A percentile compares a stretch with the other conserved stretches of the same genome.
Evolutionary conservation across 2,329 filamentous ascomycete genomes (phyloP).

Genomic region (Fonsecaea erecta): DNA sequence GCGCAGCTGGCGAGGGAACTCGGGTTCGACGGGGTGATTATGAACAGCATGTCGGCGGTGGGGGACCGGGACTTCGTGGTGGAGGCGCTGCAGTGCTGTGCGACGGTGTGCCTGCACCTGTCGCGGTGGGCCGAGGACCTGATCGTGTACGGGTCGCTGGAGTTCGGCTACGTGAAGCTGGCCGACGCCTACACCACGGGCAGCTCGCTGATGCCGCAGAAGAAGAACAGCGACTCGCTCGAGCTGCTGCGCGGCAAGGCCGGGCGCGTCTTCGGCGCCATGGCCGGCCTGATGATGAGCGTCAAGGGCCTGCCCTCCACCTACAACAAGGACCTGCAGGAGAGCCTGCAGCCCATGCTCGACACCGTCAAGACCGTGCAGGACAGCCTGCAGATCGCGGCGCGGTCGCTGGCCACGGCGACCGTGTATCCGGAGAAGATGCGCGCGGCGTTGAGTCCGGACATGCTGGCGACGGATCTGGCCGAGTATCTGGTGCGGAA

Average conservation of each 20-base stretch:
- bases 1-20: constrained; percentile 78
- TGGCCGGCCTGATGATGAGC: constrained; percentile 78
- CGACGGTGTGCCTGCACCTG: constrained; percentile 78
- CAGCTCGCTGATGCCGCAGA: constrained; percentile 78
- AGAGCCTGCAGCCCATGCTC: constrained; percentile 82
- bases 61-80: constrained; percentile 81
- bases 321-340: constrained; percentile 93
- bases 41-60: constrained; percentile 56
- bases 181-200: constrained; percentile 82
- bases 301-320: constrained; percentile 76
- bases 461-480: constrained; percentile 73
- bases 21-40: constrained; percentile 70
- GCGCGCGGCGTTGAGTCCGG: constrained; percentile 75
- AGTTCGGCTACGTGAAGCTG: constrained; percentile 76
- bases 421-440: constrained; percentile 74
- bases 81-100: constrained; percentile 80
- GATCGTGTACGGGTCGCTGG: constrained; percentile 77
- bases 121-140: constrained; percentile 83
- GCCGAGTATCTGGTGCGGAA: constrained; percentile 56
- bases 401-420: constrained; percentile 77
- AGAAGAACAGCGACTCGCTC: constrained; percentile 79
- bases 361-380: constrained; percentile 77
- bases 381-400: constrained; percentile 81
- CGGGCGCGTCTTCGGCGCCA: constrained; percentile 77
- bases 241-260: constrained; percentile 77